A percentile compares a stretch with the other conserved stretches of the same genome.
phyloP scores from a whole-genome alignment of 768 basidiomycete species.

The Naganishia onofrii region DNA sequence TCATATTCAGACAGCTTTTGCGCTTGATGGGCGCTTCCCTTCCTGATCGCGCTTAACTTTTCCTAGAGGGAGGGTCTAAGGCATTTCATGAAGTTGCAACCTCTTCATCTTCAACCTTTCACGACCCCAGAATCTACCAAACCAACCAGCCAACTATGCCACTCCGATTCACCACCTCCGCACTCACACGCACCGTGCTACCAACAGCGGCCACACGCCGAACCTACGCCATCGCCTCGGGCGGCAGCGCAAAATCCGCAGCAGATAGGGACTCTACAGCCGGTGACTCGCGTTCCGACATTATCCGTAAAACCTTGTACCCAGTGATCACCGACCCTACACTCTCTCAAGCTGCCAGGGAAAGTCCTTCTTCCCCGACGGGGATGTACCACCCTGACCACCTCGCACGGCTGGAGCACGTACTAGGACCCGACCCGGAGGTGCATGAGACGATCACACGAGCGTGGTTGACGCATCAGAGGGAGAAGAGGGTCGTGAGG shows the following conservation, averaged over 20 bases:
- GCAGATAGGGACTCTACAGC: slow-evolving; percentile 31
- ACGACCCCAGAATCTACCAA: no score
- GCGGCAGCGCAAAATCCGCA: slow-evolving; percentile 1
- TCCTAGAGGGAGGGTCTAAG: background rate
- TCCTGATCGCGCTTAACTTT: background rate
- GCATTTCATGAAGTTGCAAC: no score
- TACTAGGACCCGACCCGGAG: slow-evolving; percentile 53
- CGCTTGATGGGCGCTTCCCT: background rate
- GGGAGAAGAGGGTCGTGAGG: slow-evolving; percentile 68
- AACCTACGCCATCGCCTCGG: slow-evolving; percentile 26
- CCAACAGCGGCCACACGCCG: slow-evolving; percentile 2
- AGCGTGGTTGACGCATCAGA: slow-evolving; percentile 76
- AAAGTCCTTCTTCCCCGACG: slow-evolving; percentile 60
- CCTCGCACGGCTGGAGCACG: slow-evolving; percentile 67
- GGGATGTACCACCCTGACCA: slow-evolving; percentile 81
- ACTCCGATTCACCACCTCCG: no score
- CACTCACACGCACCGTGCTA: background rate
- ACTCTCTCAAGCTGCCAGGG: background rate
- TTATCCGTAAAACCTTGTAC: slow-evolving; percentile 75
- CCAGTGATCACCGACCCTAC: slow-evolving; percentile 56
- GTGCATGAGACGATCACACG: slow-evolving; percentile 86
- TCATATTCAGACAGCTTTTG: background rate
- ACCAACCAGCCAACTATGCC: no score
- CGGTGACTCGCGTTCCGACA: slow-evolving; percentile 52
- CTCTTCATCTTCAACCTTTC: no score